Percentiles rank a stretch among this genome's conserved stretches.
phyloP scores from a whole-genome alignment of 306 rosid genomes.

The Phaseolus lunatus region DNA sequence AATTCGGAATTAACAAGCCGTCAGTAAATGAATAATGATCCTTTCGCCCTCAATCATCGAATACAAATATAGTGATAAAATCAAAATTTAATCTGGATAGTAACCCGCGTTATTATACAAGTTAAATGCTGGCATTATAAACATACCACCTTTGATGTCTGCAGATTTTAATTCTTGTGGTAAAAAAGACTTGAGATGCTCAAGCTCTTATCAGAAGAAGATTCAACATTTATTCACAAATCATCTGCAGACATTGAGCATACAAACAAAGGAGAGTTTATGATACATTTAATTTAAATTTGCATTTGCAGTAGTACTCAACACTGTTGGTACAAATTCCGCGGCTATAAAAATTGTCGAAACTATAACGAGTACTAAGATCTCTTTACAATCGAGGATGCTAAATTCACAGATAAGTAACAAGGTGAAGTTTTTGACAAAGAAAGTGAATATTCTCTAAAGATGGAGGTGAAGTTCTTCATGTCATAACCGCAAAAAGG shows the following conservation, averaged over 20 bases:
- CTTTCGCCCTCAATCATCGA: not conserved
- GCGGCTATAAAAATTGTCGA: not conserved
- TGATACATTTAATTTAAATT: not conserved
- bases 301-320: not conserved
- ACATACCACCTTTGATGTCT: not conserved
- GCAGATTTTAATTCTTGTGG: not conserved
- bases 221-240: conserved; percentile 2
- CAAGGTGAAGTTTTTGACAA: not conserved
- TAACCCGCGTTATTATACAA: not conserved
- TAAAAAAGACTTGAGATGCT: not conserved
- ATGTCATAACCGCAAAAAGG: conserved; percentile 38
- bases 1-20: not conserved
- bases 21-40: not conserved
- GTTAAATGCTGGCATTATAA: not conserved
- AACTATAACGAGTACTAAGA: conserved; percentile 6
- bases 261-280: conserved; percentile 4
- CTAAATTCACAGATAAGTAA: conserved; percentile 26
- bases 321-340: conserved; percentile 16
- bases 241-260: not conserved
- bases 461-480: conserved; percentile 8
- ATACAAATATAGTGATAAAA: not conserved
- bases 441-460: conserved; percentile 26
- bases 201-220: not conserved
- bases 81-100: not conserved
- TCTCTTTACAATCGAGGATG: conserved; percentile 38